phyloP scores from a whole-genome alignment of 495 filamentous ascomycete species.

The Penicillium turbatum region DNA sequence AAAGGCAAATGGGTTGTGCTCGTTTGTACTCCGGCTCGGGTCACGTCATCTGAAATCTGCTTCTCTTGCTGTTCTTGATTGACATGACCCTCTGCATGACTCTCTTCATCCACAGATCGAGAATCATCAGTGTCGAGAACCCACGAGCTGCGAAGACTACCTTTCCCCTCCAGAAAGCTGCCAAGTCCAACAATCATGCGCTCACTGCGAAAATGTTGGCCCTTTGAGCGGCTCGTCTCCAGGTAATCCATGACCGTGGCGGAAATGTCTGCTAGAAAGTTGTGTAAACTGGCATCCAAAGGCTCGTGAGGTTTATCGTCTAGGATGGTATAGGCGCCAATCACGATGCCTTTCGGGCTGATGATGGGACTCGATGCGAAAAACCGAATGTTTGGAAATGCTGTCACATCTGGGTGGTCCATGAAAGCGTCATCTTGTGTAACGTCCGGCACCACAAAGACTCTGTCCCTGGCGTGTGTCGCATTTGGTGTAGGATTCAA shows the following conservation, averaged over 20 bases:
- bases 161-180: slow-evolving; percentile 21
- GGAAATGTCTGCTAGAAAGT: slow-evolving; percentile 10
- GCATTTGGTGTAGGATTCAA: slow-evolving; percentile 18
- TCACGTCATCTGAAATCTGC: slow-evolving; percentile 6
- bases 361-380: slow-evolving; percentile 36
- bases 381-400: slow-evolving; percentile 46
- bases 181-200: slow-evolving; percentile 21
- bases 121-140: slow-evolving; percentile 1
- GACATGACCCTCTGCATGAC: slow-evolving; percentile 11
- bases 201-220: slow-evolving; percentile 12
- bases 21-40: neutral
- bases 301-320: slow-evolving; percentile 14
- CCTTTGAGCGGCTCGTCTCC: slow-evolving; percentile 4
- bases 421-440: slow-evolving; percentile 25
- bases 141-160: slow-evolving; percentile 16
- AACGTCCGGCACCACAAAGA: slow-evolving; percentile 17
- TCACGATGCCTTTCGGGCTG: slow-evolving; percentile 12
- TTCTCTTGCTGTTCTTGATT: slow-evolving; percentile 18
- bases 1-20: neutral
- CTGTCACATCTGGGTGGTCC: slow-evolving; percentile 24
- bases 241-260: slow-evolving; percentile 17
- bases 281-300: neutral
- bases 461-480: slow-evolving; percentile 9
- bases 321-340: slow-evolving; percentile 16
- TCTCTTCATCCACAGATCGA: neutral